Evolutionary conservation across 768 basidiomycete genomes (phyloP).

Genomic region (Hortiboletus flavorubellus): DNA sequence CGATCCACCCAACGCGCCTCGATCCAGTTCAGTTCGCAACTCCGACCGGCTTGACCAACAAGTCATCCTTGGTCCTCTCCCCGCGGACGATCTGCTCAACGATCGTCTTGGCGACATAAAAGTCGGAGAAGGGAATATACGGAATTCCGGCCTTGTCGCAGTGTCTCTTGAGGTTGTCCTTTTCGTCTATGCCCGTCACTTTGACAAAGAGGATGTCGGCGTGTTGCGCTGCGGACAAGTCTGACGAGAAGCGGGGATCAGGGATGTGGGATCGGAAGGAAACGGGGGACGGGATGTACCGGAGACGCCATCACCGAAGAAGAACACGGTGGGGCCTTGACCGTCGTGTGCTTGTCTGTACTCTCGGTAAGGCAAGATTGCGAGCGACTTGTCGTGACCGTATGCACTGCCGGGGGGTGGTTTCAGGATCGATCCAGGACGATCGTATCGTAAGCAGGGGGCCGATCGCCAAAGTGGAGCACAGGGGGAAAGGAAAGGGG

Average conservation of each 20-base stretch:
- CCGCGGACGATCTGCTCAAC: constrained; percentile 73
- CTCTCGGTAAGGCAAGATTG: constrained; percentile 81
- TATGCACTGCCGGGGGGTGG: constrained; percentile 46
- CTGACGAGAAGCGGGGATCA: constrained; percentile 36
- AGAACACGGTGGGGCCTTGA: constrained; percentile 73
- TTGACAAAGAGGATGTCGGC: constrained; percentile 97
- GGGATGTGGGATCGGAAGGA: not conserved
- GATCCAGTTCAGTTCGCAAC: constrained; percentile 1
- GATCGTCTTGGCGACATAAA: constrained; percentile 55
- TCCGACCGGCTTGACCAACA: constrained; percentile 12
- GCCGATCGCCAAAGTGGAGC: not conserved
- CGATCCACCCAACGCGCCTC: not conserved
- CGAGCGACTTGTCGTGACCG: constrained; percentile 96
- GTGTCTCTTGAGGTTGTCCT: constrained; percentile 80
- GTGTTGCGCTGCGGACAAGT: constrained; percentile 88
- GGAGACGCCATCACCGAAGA: constrained; percentile 97
- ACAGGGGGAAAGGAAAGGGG: not conserved
- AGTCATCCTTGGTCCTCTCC: constrained; percentile 33
- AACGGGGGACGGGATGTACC: constrained; percentile 40
- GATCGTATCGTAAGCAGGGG: not conserved
- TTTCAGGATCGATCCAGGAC: not conserved
- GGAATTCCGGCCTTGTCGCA: constrained; percentile 76
- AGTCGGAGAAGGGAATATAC: constrained; percentile 76
- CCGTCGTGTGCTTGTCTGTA: constrained; percentile 32
- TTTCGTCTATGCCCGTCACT: constrained; percentile 63